Base-by-base conservation (phyloP, 2,329 filamentous ascomycete species). In the Pestalotiopsis sp. region DNA sequence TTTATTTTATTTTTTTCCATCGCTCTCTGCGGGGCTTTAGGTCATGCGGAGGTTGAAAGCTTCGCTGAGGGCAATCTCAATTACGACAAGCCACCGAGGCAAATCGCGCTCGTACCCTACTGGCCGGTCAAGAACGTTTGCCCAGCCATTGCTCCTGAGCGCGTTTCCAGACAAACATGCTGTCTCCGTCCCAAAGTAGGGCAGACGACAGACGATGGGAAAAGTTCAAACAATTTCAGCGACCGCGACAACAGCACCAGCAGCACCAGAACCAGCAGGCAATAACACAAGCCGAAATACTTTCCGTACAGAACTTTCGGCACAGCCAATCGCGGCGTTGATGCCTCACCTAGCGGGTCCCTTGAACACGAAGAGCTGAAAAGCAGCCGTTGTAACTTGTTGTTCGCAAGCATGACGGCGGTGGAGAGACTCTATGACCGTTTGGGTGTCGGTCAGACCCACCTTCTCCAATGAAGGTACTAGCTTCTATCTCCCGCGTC, bases 361-460 rank as follows among this genome's bases (percentile, higher is more conserved):
- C 9, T 31, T 59, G 57, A 31, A 62, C 36, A 62, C n/a, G 14
- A 39, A 62, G 27, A 38, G 59, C 31, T 62, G 59, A 62, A 36
- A 27, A 36, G 57, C 23, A 6, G 57, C 17, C 23, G 57, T 62
- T 20, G 59, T 62, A 39, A 52, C 31, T 38, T 57, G 27, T 56
- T 62, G 27, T 56, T 62, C 64, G 58, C 64, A 67, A 49, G 66
- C 39, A 52, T 64, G 65, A 69, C 45, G 66, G 58, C 39, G 52
- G 65, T 67, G 65, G 68, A 66, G 68, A 66, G 66, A 62, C 45
- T 36, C 14, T n/a, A 52, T 20, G 45, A 52, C 65, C 62, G 66
- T 66, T 67, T 63, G 56, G 60, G 58, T 39, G 59, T 63, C 52
- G 58, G 31, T 7, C n/a, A 49, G 20, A 49, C 31, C 38, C 52